Evolutionary conservation across 495 filamentous ascomycete genomes (phyloP), one percentile per base, ranked within the genome.

Genomic region (Penicillium paxilli): DNA sequence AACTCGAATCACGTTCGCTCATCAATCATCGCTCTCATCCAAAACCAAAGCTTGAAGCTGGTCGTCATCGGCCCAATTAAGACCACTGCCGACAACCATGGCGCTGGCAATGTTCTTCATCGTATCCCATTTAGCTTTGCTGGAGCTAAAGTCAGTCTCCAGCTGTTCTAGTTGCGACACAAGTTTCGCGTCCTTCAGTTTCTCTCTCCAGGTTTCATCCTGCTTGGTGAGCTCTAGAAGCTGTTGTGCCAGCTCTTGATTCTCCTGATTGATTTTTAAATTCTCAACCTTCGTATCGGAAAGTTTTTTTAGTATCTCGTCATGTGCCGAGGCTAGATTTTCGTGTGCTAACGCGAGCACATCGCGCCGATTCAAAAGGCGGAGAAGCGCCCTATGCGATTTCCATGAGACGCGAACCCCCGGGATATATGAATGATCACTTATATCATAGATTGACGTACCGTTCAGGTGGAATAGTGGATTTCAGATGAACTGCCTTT

Each of bases 11-110:
- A 11, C 12, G 19, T 45, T 1, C 16, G 42, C n/a, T 42, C 62
- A 59, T 73, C 56, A 77, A 57, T 81, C 82, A 38, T 82, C 80
- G 56, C 87, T 85, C 50, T 84, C 80, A 67, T 92, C 89, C 49
- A 96, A 74, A 19, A 96, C 91, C 54, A 94, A 73, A 44, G 81
- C 83, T 54, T 83, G 73, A 49, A 96, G 74, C 47, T 73, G 76
- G 35, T 84, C 80, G 67, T 96, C 84, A 42, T 83, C 75, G 19
- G 81, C 84, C 92, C 92, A 96, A 58, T 96, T 83, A 28, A 94
- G 71, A 38, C 91, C 92, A 66, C 91, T 96, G 6, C 87, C 90
- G 20, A 87, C 90, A 26, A 96, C 80, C 32, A 89, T 78, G 4
- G 83, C 89, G 49, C 85, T 87, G 11, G 86, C 78, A 22, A 89